Evolutionary conservation across 2,329 filamentous ascomycete genomes (phyloP).

Genomic region (Paecilomyces niveus): DNA sequence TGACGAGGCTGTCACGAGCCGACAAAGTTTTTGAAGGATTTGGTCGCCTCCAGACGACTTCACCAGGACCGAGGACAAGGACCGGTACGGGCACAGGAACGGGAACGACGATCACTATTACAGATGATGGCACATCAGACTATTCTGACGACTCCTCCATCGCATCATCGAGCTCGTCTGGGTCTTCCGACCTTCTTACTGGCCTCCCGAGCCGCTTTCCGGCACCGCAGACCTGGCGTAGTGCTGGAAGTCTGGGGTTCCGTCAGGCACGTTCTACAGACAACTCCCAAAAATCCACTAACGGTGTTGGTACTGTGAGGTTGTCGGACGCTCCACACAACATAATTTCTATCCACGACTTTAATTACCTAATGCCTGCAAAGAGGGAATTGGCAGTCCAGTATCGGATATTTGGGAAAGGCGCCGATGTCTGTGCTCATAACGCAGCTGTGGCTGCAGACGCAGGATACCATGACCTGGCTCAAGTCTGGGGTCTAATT

Average conservation of each 20-base stretch:
- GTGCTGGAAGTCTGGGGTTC: slow-evolving; percentile 45
- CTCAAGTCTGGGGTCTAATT: slow-evolving; percentile 76
- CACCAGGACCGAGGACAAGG: slow-evolving; percentile 40
- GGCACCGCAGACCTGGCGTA: slow-evolving; percentile 47
- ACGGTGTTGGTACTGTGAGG: slow-evolving; percentile 48
- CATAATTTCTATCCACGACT: slow-evolving; percentile 64
- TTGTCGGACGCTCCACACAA: slow-evolving; percentile 51
- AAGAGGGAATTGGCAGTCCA: slow-evolving; percentile 68
- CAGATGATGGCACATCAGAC: slow-evolving; percentile 39
- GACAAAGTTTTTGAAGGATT: slow-evolving; percentile 58
- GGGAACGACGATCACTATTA: slow-evolving; percentile 32
- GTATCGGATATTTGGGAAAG: slow-evolving; percentile 79
- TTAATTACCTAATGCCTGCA: slow-evolving; percentile 66
- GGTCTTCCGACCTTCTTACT: slow-evolving; percentile 37
- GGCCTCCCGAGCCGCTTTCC: slow-evolving; percentile 43
- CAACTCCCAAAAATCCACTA: slow-evolving; percentile 46
- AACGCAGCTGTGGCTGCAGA: slow-evolving; percentile 73
- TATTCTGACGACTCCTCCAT: slow-evolving; percentile 49
- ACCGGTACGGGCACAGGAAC: slow-evolving; percentile 39
- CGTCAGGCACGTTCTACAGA: slow-evolving; percentile 46
- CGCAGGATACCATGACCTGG: slow-evolving; percentile 63
- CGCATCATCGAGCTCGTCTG: slow-evolving; percentile 50
- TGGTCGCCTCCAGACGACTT: slow-evolving; percentile 49
- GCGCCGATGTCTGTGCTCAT: slow-evolving; percentile 71
- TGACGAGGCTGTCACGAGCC: slow-evolving; percentile 40